Conservation (phyloP, 768 basidiomycete genomes). For the Lactarius quietus region DNA sequence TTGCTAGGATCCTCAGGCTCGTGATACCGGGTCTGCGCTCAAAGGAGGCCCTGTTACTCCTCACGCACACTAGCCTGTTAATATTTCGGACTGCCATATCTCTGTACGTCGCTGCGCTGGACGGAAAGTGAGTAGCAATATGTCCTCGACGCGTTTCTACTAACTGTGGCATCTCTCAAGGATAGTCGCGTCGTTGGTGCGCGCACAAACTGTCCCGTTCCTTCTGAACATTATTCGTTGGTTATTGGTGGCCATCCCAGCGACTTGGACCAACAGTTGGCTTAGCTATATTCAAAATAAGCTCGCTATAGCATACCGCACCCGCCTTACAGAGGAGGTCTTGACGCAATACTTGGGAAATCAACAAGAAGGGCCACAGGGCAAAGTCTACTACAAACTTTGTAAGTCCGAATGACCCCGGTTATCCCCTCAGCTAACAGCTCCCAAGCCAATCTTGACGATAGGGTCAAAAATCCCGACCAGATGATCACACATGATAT, state of each 20-base stretch:
- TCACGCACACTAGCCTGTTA: constrained; percentile 86
- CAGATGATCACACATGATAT: constrained; percentile 98
- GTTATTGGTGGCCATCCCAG: constrained; percentile 89
- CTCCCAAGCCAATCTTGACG: constrained; percentile 79
- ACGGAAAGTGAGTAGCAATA: constrained; percentile 61
- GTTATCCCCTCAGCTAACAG: background rate
- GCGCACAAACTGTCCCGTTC: constrained; percentile 76
- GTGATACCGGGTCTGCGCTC: constrained; percentile 83
- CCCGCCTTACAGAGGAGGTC: constrained; percentile 79
- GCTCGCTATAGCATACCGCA: constrained; percentile 83
- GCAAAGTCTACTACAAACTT: constrained; percentile 92
- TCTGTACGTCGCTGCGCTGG: constrained; percentile 89
- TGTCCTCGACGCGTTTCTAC: constrained; percentile 2
- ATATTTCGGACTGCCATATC: constrained; percentile 89
- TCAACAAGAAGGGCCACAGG: constrained; percentile 56
- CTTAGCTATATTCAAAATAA: constrained; percentile 92
- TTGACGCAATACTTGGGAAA: constrained; percentile 82
- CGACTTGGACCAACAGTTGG: constrained; percentile 92
- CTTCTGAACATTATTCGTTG: constrained; percentile 82
- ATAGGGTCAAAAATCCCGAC: constrained; percentile 93
- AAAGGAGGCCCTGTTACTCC: constrained; percentile 82
- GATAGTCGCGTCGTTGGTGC: constrained; percentile 93
- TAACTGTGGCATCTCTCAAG: constrained; percentile 37
- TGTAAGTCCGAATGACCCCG: constrained; percentile 42
- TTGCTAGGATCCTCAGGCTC: constrained; percentile 74